Evolutionary conservation across 306 rosid genomes (phyloP), one percentile per base, ranked within the genome.

Genomic region (Vachellia collinsii): DNA sequence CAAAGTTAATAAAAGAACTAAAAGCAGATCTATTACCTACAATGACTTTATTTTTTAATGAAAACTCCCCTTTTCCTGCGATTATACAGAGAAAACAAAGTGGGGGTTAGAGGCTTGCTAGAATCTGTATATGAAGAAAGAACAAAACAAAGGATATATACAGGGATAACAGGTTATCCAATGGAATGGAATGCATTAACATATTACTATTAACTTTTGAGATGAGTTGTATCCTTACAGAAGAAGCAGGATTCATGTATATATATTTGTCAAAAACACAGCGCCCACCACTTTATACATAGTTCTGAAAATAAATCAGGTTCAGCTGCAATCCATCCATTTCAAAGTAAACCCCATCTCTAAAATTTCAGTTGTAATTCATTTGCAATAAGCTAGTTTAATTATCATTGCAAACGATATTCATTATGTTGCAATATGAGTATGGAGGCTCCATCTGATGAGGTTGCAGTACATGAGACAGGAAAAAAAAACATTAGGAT

Each of bases 311-410:
- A 69, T 86, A 94, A 94, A 69, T 86, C 79, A 69, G 82, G 84
- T 38, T 87, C 79, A 48, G 83, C 87, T 36, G 79, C 87, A 73
- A 61, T 83, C 92, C 98, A 89, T 75, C 92, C 98, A 89, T 75
- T 82, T 88, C 85, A 91, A 85, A 77, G 81, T 20, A 78, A 86
- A 91, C 50, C 97, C 98, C 91, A 85, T 86, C 83, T 86, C 84
- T 85, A 92, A 67, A 67, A 92, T 56, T 3, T 91, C 90, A 3
- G 75, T 69, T 47, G 38, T 89, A 88, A 71, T 37, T 87, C 93
- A 73, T 91, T 36, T 64, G 1, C 85, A 80, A 65, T 67, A 86
- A 82, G 70, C 69, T 65, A 51, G 34, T 38, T 67, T 77, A 74
- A 51, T 70, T 83, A 2, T 63, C 76, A 85, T 53, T 42, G 38